These are phyloP conservation scores for Spizellomyces sp. DNA, from an alignment of 192 early-diverging fungal species.

Conservation along the genomic window DNA sequence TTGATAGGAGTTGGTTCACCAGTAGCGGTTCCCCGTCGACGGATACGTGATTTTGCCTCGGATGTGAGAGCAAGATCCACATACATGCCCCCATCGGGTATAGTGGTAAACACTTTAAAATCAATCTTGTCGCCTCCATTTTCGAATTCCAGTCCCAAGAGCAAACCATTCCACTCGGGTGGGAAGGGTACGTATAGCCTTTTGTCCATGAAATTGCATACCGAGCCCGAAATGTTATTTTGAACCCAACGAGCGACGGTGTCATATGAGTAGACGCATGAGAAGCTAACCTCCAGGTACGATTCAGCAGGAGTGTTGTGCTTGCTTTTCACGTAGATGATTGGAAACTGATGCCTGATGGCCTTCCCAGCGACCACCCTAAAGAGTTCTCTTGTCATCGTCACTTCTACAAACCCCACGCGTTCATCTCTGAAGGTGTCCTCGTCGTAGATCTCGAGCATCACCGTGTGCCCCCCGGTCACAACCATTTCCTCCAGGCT, in stretches of 20 bases:
- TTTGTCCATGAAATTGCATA: neutral
- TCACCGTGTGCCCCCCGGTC: neutral
- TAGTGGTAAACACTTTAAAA: slow-evolving; percentile 3
- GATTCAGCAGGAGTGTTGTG: neutral
- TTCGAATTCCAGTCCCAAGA: slow-evolving; percentile 11
- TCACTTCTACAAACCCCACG: slow-evolving; percentile 1
- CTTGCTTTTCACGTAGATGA: slow-evolving; percentile 8
- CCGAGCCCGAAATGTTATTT: neutral
- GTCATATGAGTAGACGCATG: slow-evolving; percentile 3
- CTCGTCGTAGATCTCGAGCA: slow-evolving; percentile 10
- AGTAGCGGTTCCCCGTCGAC: neutral
- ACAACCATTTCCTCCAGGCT: neutral
- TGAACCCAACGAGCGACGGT: neutral
- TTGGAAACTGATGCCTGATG: neutral
- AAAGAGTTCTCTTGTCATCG: slow-evolving; percentile 1
- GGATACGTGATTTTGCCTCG: slow-evolving; percentile 4
- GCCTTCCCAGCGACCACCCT: neutral
- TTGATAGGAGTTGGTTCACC: slow-evolving; percentile 12
- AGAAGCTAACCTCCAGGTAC: neutral
- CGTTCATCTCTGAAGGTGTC: slow-evolving; percentile 10
- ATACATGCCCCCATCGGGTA: neutral
- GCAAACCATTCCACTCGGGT: neutral
- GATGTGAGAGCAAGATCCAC: slow-evolving; percentile 6
- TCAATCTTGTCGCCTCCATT: slow-evolving; percentile 8
- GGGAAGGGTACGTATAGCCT: slow-evolving; percentile 13